Conservation (phyloP, 2,329 filamentous ascomycete genomes). For the Waltergamsia citrina region DNA sequence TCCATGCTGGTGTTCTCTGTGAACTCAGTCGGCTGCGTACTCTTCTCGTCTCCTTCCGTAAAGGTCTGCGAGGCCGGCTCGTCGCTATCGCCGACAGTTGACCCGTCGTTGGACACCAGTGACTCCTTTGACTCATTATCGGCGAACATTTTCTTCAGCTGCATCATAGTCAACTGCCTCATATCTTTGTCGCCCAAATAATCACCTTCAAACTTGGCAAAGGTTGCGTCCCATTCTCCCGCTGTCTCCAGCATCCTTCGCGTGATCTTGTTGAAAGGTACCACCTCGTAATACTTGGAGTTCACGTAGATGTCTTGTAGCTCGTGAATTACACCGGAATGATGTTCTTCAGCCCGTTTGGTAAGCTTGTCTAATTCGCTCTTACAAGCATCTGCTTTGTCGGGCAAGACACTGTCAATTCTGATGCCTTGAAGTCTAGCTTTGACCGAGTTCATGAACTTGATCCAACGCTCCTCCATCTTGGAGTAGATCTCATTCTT, state of each 20-base stretch:
- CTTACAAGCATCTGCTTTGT: conserved; percentile 75
- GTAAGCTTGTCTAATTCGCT: conserved; percentile 70
- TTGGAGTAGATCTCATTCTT: conserved; percentile 86
- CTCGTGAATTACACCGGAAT: conserved; percentile 61
- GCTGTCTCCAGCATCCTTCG: conserved; percentile 89
- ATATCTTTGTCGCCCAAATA: conserved; percentile 98
- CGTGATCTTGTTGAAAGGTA: conserved; percentile 82
- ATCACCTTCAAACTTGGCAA: conserved; percentile 83
- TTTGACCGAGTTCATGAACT: conserved; percentile 83
- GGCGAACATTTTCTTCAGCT: conserved; percentile 89
- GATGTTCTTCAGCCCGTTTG: conserved; percentile 77
- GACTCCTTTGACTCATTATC: conserved; percentile 80
- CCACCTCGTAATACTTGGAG: conserved; percentile 93
- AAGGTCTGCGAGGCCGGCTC: conserved; percentile 36
- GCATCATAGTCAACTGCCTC: conserved; percentile 78
- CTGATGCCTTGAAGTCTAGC: conserved; percentile 79
- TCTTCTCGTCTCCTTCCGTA: conserved; percentile 37
- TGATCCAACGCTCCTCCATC: conserved; percentile 71
- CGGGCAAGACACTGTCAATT: conserved; percentile 80
- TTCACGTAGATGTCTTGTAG: conserved; percentile 86
- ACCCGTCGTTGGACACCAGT: conserved; percentile 59
- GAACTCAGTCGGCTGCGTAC: conserved; percentile 30
- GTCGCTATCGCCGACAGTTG: conserved; percentile 41
- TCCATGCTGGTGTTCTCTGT: conserved; percentile 22
- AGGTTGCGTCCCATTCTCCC: conserved; percentile 85